Percentiles rank a stretch among this genome's conserved stretches.
Evolutionary conservation across 2,329 filamentous ascomycete species (phyloP).

Genomic region (Aspergillus amoenus): DNA sequence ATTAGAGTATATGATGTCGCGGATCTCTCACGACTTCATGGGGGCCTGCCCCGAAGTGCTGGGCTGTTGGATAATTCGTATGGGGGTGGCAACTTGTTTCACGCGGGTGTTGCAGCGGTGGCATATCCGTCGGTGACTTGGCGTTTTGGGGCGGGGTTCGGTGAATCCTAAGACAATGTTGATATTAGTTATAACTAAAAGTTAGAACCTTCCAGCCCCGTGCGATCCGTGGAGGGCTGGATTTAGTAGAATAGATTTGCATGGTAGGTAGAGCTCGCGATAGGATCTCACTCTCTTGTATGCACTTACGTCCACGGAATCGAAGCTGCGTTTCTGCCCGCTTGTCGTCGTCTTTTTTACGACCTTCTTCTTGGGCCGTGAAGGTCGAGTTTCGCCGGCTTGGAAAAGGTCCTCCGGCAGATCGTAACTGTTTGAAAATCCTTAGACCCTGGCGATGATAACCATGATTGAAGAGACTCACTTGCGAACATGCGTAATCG

Average conservation of each 20-base stretch:
- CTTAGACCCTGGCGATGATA: conserved; percentile 7
- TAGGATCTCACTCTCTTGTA: conserved; percentile 24
- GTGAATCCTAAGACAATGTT: conserved; percentile 26
- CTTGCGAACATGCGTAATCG: conserved; percentile 83
- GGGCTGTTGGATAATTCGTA: not conserved
- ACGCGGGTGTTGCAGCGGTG: conserved; percentile 33
- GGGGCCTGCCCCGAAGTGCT: conserved; percentile 33
- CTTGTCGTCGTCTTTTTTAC: conserved; percentile 35
- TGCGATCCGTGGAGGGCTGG: conserved; percentile 17
- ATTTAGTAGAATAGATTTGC: conserved; percentile 18
- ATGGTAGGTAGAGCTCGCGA: conserved; percentile 13
- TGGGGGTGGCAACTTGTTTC: conserved; percentile 12
- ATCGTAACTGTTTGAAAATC: conserved; percentile 62
- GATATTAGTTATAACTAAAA: conserved; percentile 34
- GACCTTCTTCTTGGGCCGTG: conserved; percentile 56
- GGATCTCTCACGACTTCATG: conserved; percentile 16
- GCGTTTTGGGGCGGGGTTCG: conserved; percentile 34
- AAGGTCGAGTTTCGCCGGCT: conserved; percentile 70
- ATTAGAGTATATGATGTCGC: conserved; percentile 3
- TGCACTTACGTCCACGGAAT: conserved; percentile 45
- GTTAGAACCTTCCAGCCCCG: conserved; percentile 20
- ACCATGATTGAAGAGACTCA: conserved; percentile 48
- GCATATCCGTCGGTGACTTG: conserved; percentile 30
- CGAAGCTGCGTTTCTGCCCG: conserved; percentile 41
- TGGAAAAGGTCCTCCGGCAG: conserved; percentile 88